Conservation (phyloP, 805 yeast species). For the Zygoascus biomembranicola region DNA sequence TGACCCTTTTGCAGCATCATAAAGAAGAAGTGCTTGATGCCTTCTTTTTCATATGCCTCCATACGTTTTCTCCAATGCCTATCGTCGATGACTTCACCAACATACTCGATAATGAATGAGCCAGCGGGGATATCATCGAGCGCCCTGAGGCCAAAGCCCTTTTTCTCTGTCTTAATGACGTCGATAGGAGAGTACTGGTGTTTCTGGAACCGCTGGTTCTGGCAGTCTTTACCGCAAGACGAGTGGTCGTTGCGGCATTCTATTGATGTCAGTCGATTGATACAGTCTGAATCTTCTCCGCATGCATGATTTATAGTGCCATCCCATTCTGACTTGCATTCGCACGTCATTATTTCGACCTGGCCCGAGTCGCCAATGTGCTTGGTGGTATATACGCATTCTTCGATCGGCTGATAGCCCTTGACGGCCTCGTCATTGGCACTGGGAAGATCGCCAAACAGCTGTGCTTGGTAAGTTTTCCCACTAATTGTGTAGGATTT, state of each 20-base stretch:
- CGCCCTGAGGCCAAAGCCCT: constrained; percentile 88
- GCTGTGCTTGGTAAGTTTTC: constrained; percentile 1
- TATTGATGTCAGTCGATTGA: constrained; percentile 82
- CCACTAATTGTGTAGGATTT: neutral
- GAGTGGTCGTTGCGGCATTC: constrained; percentile 74
- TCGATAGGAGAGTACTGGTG: constrained; percentile 66
- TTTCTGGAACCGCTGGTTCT: constrained; percentile 81
- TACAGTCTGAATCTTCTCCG: constrained; percentile 80
- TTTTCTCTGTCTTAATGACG: constrained; percentile 71
- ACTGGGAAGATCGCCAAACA: constrained; percentile 31
- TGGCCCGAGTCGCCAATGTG: constrained; percentile 63
- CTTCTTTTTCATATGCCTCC: constrained; percentile 60
- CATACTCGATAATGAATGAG: constrained; percentile 81
- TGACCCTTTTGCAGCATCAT: constrained; percentile 93
- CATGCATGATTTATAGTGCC: constrained; percentile 54
- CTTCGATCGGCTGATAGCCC: constrained; percentile 47
- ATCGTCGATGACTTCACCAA: constrained; percentile 90
- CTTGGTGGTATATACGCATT: constrained; percentile 56
- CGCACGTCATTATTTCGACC: constrained; percentile 85
- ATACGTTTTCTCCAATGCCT: constrained; percentile 63
- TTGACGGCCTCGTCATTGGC: constrained; percentile 61
- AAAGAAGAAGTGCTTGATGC: constrained; percentile 78
- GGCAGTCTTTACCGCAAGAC: constrained; percentile 69
- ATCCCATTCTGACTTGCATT: constrained; percentile 52
- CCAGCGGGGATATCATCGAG: constrained; percentile 46